Percentiles rank a stretch among this genome's conserved stretches.
Conservation (phyloP, 202 grass and related monocot species). For the Bolboschoenoplectus hybrid region DNA sequence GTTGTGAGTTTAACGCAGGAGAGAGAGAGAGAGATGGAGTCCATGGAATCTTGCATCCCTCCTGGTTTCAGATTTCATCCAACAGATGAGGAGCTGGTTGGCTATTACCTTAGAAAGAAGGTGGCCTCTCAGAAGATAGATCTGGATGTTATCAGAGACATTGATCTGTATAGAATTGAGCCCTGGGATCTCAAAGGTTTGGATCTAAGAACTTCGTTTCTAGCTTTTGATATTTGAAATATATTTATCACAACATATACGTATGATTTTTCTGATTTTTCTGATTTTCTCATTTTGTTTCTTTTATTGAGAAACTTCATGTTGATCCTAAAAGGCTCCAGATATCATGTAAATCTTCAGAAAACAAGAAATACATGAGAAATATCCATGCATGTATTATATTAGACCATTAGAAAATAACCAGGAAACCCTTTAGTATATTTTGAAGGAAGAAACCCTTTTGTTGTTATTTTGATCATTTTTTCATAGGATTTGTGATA, state of each 20-base stretch:
- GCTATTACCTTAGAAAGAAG: conserved; percentile 90
- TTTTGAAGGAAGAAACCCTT: no score
- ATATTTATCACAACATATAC: not conserved
- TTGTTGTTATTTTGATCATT: not conserved
- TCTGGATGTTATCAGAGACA: conserved; percentile 82
- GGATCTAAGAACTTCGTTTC: not conserved
- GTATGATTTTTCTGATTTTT: not conserved
- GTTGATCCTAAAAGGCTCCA: not conserved
- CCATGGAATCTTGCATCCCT: conserved; percentile 81
- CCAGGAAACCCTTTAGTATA: no score
- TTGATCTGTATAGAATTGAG: conserved; percentile 88
- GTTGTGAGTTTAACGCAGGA: conserved; percentile 42
- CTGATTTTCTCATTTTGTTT: not conserved
- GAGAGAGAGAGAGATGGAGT: conserved; percentile 50
- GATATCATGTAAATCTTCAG: not conserved
- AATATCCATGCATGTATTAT: not conserved
- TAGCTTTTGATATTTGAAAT: not conserved
- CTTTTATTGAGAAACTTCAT: conserved; percentile 23
- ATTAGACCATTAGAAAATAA: not conserved
- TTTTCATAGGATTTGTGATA: not conserved
- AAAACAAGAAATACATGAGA: not conserved
- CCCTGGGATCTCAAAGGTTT: conserved; percentile 89
- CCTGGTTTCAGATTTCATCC: conserved; percentile 96
- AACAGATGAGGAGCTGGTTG: conserved; percentile 86
- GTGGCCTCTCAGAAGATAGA: conserved; percentile 80